Evolutionary conservation across 2,329 filamentous ascomycete species (phyloP), one percentile per base, ranked within the genome.

Genomic region (Capronia americana): DNA sequence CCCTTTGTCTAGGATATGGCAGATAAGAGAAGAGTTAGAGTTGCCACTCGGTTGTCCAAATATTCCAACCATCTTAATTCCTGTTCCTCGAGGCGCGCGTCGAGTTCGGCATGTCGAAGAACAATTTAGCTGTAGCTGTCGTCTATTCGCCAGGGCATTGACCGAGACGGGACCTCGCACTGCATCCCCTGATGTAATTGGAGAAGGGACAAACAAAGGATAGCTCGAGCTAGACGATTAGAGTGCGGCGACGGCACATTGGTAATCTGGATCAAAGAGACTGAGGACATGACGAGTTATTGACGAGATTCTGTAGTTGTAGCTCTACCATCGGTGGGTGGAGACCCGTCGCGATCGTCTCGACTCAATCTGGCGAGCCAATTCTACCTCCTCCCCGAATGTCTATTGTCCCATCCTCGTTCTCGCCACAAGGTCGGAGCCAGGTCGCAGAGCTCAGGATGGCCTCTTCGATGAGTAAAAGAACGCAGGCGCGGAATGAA

Each of bases 401-500:
- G 58, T 61, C 46, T 14, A 41, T 57, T 30, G 58, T 50, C 46
- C 48, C 58, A 23, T 34, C 30, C 34, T 51, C 48, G 20, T 61
- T 53, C 30, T 61, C 46, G 23, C 60, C 50, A 30, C 60, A 30
- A 48, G 26, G 48, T 51, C 58, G 58, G 20, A 53, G 23, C 30
- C 48, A 24, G 10, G 58, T 51, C 30, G 51, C 48, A 20, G 23
- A 53, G 14, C 50, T 56, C 58, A 95, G 93, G 91, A 86, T 91
- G 64, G 85, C 86, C 63, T 61, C 53, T 55, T 84, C 88, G 53
- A 84, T 96, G 78, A 97, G 90, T 84, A 99, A 98, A 86, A 92
- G 95, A 81, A 92, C 97, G 83, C 94, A 97, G 85, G 92, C 91
- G 84, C 93, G 95, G 81, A 97, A 99, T 80, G 95, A 99, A 83